Evolutionary conservation across 495 filamentous ascomycete species (phyloP).

Genomic region (Penicillium roqueforti): DNA sequence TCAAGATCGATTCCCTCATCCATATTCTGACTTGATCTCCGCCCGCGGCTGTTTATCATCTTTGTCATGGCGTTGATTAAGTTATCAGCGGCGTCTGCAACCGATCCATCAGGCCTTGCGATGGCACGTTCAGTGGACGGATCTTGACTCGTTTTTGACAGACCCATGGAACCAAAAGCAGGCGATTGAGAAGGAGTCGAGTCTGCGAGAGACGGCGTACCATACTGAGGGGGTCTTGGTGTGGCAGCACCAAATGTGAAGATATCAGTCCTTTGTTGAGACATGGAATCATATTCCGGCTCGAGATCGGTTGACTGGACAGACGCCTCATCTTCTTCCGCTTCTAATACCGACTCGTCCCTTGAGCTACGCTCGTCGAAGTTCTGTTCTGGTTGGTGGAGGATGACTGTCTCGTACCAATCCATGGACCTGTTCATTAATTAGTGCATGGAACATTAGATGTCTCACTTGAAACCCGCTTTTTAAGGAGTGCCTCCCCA

Average conservation of each 20-base stretch:
- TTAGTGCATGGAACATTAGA: constrained; percentile 8
- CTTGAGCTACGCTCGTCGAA: constrained; percentile 10
- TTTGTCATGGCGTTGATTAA: constrained; percentile 39
- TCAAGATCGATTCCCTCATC: constrained; percentile 27
- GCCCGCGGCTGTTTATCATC: constrained; percentile 31
- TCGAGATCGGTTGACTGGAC: constrained; percentile 12
- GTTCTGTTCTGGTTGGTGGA: constrained; percentile 1
- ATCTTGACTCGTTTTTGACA: background rate
- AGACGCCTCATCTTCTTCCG: constrained; percentile 14
- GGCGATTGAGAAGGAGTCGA: constrained; percentile 5
- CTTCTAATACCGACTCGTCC: constrained; percentile 8
- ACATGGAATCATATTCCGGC: background rate
- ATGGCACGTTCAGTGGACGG: background rate
- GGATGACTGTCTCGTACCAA: constrained; percentile 35
- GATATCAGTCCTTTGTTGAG: constrained; percentile 5
- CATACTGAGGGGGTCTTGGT: constrained; percentile 5
- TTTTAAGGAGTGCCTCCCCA: constrained; percentile 47
- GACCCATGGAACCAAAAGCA: background rate
- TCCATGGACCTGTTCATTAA: constrained; percentile 29
- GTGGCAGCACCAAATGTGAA: constrained; percentile 5
- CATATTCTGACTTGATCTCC: constrained; percentile 23
- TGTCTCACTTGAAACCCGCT: constrained; percentile 36
- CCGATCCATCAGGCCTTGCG: constrained; percentile 23
- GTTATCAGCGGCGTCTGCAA: constrained; percentile 33
- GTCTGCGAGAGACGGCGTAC: background rate